Evolutionary conservation across 2,329 filamentous ascomycete species (phyloP).

Genomic region (Fusarium agapanthi): DNA sequence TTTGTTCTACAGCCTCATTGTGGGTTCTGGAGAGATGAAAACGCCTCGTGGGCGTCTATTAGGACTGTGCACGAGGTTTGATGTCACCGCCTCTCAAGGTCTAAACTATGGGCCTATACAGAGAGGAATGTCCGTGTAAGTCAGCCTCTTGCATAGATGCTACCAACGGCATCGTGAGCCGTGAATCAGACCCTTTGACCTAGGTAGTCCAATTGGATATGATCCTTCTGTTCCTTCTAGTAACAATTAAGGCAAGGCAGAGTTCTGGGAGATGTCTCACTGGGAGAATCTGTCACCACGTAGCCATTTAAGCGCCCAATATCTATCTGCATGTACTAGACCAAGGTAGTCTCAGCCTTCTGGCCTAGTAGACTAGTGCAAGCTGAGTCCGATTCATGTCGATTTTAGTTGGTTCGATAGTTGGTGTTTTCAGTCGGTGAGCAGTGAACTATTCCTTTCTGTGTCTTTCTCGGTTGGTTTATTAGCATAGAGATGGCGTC

Average conservation of each 20-base stretch:
- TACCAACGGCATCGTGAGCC: background rate
- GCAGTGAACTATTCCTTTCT: background rate
- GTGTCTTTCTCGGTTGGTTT: background rate
- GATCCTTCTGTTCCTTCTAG: background rate
- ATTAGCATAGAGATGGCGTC: background rate
- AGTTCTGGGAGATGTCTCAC: background rate
- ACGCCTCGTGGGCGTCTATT: conserved; percentile 17
- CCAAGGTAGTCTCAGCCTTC: conserved; percentile 8
- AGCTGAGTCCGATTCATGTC: background rate
- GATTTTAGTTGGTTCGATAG: background rate
- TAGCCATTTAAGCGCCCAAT: conserved; percentile 17
- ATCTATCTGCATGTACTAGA: background rate
- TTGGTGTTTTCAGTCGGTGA: conserved; percentile 11
- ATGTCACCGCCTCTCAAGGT: background rate
- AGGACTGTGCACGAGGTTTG: background rate
- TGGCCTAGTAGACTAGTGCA: background rate
- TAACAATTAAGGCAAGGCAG: conserved; percentile 2
- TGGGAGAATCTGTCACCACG: background rate
- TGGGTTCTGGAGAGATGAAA: background rate
- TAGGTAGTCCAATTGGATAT: background rate
- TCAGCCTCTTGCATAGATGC: background rate
- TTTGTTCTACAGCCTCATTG: conserved; percentile 16
- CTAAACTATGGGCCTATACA: background rate
- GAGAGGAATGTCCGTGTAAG: conserved; percentile 3
- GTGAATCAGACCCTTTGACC: background rate